Evolutionary conservation across 176 grass and related monocot genomes (phyloP).

Genomic region (Cenchrus purpureus): DNA sequence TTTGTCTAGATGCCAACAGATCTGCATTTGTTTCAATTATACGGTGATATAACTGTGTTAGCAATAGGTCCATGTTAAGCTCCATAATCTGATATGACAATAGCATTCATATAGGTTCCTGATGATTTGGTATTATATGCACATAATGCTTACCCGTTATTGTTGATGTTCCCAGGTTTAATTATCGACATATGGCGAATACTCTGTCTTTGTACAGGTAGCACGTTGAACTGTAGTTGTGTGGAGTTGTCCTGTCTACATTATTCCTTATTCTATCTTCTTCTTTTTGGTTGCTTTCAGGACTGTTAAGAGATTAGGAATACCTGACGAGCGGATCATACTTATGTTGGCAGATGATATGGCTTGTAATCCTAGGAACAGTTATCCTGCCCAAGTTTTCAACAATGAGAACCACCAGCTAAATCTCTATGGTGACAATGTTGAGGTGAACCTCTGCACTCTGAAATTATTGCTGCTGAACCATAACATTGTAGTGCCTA

Average conservation of each 20-base stretch:
- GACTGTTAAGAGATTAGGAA: constrained; percentile 93
- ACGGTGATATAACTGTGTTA: not conserved
- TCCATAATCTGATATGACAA: not conserved
- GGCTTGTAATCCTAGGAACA: constrained; percentile 94
- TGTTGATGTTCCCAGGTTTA: constrained; percentile 68
- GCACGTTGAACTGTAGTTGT: not conserved
- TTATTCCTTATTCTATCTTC: constrained; percentile 20
- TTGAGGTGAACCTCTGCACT: constrained; percentile 70
- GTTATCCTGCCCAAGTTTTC: constrained; percentile 96
- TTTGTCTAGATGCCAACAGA: not conserved
- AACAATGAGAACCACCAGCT: constrained; percentile 99
- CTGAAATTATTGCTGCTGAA: constrained; percentile 22
- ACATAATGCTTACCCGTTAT: constrained; percentile 16
- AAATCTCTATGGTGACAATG: constrained; percentile 93
- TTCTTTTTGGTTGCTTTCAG: constrained; percentile 46
- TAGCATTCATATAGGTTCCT: constrained; percentile 19
- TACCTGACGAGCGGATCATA: constrained; percentile 96
- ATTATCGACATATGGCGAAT: constrained; percentile 98
- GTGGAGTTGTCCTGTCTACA: not conserved
- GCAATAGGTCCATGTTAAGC: not conserved
- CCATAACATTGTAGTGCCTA: constrained; percentile 23
- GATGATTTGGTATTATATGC: constrained; percentile 19
- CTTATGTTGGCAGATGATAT: constrained; percentile 99
- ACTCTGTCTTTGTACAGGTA: constrained; percentile 95
- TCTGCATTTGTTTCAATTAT: not conserved